Evolutionary conservation across 2,329 filamentous ascomycete species (phyloP), one percentile per base, ranked within the genome.

Genomic region (Aspergillus amoenus): DNA sequence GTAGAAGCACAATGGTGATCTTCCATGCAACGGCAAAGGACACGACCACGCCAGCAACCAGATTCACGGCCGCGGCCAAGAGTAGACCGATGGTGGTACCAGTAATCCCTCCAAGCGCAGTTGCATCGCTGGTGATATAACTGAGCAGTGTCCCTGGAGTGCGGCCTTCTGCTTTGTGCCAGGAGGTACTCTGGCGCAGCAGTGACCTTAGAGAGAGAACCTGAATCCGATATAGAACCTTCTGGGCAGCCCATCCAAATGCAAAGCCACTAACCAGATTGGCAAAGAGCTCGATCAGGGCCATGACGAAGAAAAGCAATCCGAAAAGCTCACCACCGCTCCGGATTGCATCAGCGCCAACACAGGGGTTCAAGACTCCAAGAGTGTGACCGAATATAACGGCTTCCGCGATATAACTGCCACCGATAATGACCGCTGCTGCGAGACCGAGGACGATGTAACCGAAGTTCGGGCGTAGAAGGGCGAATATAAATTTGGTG

Each of bases 61-160:
- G 27, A 3, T 30, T 30, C 9, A 30, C 27, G 4, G 27, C 27
- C 1, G 27, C 27, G 9, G 27, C 27, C 27, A 30, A 11, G 9
- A 30, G 27, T 1, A 30, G 27, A 30, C 27, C 27, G 3, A 30
- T 30, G 27, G 27, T 30, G 27, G 27, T 30, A 30, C 27, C 27
- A 11, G 27, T 30, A 9, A 30, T 30, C 3, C 27, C 27, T 30
- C 27, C 27, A 30, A 30, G 27, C 3, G 86, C 82, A n/a, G 84
- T 84, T 1, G 84, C 83, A 66, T 92, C 89, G 43, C 82, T 85
- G 2, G 87, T 90, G 61, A 92, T 88, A 62, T 86, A 82, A 0
- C 84, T 84, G 3, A 91, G 76, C 3, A 92, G 76, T 4, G 78
- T 76, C 0, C 83, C 80, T 0, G 88, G 85, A 0, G 81, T 87